Conservation (phyloP, 441 rosid species). For the Aquilaria agallochum region DNA sequence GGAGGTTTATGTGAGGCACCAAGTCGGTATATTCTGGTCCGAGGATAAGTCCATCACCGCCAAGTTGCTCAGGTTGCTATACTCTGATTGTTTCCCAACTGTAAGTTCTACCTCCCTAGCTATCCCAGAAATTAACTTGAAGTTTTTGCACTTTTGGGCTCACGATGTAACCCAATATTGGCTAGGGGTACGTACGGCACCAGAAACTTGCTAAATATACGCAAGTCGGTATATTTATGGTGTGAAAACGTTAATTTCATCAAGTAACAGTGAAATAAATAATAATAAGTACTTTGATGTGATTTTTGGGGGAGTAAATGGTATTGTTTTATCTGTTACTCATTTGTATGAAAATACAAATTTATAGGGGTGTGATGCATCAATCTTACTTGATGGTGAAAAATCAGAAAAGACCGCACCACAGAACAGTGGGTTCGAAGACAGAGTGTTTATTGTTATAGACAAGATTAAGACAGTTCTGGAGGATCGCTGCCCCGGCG, state of each 20-base stretch:
- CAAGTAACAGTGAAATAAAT: no score
- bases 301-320: no score
- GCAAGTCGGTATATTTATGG: no score
- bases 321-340: no score
- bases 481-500: conserved; percentile 65
- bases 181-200: no score
- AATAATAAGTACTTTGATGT: no score
- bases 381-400: conserved; percentile 62
- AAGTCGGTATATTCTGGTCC: conserved; percentile 36
- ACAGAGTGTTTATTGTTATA: conserved; percentile 32
- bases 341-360: no score
- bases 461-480: conserved; percentile 74
- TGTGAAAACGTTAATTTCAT: no score
- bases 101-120: conserved; percentile 22
- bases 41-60: conserved; percentile 46
- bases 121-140: no score
- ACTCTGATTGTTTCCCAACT: conserved; percentile 68
- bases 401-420: conserved; percentile 62
- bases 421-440: conserved; percentile 68
- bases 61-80: conserved; percentile 70
- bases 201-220: no score
- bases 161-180: no score
- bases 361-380: conserved; percentile 72
- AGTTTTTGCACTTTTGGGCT: no score
- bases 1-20: conserved; percentile 46